Percentiles rank a stretch among this genome's conserved stretches.
phyloP scores from a whole-genome alignment of 2,329 filamentous ascomycete genomes.

The Colletotrichum siamense region DNA sequence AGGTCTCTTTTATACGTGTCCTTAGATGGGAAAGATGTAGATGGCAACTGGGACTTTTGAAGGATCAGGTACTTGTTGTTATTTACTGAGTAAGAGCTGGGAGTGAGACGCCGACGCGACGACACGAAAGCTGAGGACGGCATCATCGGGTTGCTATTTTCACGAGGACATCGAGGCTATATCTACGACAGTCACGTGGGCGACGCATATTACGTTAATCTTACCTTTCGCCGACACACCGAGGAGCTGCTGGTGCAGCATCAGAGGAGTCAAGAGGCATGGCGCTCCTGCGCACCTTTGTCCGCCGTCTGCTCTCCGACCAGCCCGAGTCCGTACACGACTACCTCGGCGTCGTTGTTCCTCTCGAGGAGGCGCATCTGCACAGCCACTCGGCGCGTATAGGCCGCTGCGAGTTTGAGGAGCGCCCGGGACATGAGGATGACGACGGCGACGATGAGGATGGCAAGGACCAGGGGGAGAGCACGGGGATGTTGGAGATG shows the following conservation, averaged over 20 bases:
- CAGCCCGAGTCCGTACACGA: slow-evolving; percentile 50
- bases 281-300: slow-evolving; percentile 5
- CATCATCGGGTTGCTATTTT: not conserved
- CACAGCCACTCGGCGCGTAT: slow-evolving; percentile 59
- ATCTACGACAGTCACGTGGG: not conserved
- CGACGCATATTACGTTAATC: not conserved
- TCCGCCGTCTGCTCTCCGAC: slow-evolving; percentile 11
- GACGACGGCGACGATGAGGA: slow-evolving; percentile 41
- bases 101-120: not conserved
- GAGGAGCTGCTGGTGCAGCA: not conserved
- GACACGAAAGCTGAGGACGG: not conserved
- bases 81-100: not conserved
- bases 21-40: not conserved
- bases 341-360: slow-evolving; percentile 57
- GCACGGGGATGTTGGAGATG: slow-evolving; percentile 59
- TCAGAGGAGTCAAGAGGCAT: not conserved
- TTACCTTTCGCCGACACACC: not conserved
- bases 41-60: not conserved
- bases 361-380: slow-evolving; percentile 60
- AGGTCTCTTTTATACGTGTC: not conserved
- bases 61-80: not conserved
- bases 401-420: slow-evolving; percentile 50
- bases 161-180: not conserved
- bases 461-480: slow-evolving; percentile 44
- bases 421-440: slow-evolving; percentile 37